Conservation (phyloP, 1,284 basidiomycete genomes). For the Puccinia horiana region DNA sequence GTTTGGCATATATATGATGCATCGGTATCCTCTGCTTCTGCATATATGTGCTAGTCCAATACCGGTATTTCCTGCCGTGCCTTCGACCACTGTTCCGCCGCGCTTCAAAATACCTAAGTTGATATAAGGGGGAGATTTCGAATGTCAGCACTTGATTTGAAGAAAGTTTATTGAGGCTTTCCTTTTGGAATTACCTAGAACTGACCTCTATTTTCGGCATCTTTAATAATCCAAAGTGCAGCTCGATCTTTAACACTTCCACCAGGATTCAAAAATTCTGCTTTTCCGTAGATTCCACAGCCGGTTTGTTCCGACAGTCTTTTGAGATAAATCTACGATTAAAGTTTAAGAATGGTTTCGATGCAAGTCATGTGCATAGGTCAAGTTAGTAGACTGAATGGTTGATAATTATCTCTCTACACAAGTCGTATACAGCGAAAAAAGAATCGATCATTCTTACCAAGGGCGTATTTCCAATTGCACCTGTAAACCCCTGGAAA, state of each 20-base stretch:
- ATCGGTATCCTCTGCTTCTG: slow-evolving; percentile 58
- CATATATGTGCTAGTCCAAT: slow-evolving; percentile 59
- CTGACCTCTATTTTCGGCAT: slow-evolving; percentile 84
- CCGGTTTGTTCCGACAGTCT: slow-evolving; percentile 83
- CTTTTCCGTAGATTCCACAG: slow-evolving; percentile 87
- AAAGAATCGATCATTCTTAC: background rate
- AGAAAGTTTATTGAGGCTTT: background rate
- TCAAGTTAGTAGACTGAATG: no score
- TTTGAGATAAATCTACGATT: slow-evolving; percentile 62
- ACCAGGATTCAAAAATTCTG: slow-evolving; percentile 98
- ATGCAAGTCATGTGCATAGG: no score
- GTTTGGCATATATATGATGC: slow-evolving; percentile 60
- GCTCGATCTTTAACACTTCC: slow-evolving; percentile 98
- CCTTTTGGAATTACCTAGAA: slow-evolving; percentile 59
- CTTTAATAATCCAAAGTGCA: slow-evolving; percentile 81
- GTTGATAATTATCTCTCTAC: no score
- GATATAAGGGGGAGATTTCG: background rate
- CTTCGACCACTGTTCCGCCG: slow-evolving; percentile 59
- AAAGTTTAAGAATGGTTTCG: slow-evolving; percentile 56
- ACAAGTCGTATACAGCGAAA: background rate
- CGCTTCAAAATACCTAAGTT: slow-evolving; percentile 55
- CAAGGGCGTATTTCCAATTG: slow-evolving; percentile 43
- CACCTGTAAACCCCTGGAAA: slow-evolving; percentile 44
- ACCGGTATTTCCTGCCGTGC: slow-evolving; percentile 59
- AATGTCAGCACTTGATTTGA: background rate